phyloP scores from a whole-genome alignment of 2,329 filamentous ascomycete genomes.

The Ophiostoma sp. region DNA sequence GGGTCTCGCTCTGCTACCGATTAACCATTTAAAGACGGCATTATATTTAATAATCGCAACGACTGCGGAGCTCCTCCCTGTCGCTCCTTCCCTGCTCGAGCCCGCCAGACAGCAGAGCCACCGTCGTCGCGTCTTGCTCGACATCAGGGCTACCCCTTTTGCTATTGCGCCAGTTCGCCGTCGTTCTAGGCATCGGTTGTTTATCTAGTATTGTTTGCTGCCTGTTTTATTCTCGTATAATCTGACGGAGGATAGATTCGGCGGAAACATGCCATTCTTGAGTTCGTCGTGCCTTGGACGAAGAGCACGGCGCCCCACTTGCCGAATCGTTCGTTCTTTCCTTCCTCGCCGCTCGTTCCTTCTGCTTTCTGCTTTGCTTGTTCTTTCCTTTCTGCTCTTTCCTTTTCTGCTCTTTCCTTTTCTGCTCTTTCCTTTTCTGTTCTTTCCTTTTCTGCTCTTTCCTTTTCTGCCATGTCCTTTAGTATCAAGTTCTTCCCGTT shows the following conservation, averaged over 20 bases:
- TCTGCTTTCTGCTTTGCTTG: background rate
- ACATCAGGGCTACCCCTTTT: no score
- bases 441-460: background rate
- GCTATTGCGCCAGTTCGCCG: no score
- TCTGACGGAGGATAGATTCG: no score
- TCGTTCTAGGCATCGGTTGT: background rate
- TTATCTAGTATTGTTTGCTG: background rate
- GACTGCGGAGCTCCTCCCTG: constrained; percentile 9
- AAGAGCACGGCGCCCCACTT: constrained; percentile 5
- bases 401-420: background rate
- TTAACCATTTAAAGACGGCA: background rate
- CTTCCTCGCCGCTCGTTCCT: background rate
- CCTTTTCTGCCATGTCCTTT: no score
- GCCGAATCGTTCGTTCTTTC: constrained; percentile 3
- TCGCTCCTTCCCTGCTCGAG: background rate
- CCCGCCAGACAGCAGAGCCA: no score
- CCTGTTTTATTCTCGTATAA: no score
- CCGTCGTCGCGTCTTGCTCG: no score
- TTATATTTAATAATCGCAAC: background rate
- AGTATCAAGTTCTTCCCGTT: background rate
- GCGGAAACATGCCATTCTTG: background rate
- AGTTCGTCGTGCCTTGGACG: background rate
- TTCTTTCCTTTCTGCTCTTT: background rate
- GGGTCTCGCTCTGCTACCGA: background rate
- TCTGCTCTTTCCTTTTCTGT: background rate